Evolutionary conservation across 768 basidiomycete species (phyloP).

Genomic region (Zangia roseola): DNA sequence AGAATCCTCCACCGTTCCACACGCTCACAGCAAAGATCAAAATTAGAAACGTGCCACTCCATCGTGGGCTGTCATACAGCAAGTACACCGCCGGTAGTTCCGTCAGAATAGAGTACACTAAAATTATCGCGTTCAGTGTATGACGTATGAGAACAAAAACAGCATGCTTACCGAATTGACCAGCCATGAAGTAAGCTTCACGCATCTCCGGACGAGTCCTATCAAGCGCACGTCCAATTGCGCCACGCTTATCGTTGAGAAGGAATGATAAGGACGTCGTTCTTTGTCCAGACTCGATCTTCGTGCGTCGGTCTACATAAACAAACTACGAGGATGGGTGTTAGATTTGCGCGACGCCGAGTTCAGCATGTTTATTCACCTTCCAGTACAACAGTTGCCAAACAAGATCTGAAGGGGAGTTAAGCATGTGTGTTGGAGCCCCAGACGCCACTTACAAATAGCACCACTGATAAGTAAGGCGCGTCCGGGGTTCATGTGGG

Average conservation of each 20-base stretch:
- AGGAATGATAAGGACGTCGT: slow-evolving; percentile 89
- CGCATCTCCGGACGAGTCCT: slow-evolving; percentile 60
- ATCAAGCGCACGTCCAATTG: slow-evolving; percentile 72
- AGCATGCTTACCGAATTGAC: slow-evolving; percentile 65
- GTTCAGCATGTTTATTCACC: slow-evolving; percentile 36
- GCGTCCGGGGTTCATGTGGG: slow-evolving; percentile 63
- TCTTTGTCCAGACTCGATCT: slow-evolving; percentile 89
- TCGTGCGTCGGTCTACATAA: slow-evolving; percentile 80
- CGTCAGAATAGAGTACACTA: slow-evolving; percentile 83
- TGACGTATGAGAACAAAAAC: neutral
- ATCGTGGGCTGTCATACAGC: slow-evolving; percentile 75
- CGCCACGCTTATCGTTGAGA: slow-evolving; percentile 82
- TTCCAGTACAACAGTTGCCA: slow-evolving; percentile 98
- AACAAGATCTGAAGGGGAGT: slow-evolving; percentile 59
- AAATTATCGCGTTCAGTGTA: slow-evolving; percentile 5
- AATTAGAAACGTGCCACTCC: slow-evolving; percentile 77
- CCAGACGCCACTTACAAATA: slow-evolving; percentile 61
- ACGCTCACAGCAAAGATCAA: slow-evolving; percentile 82
- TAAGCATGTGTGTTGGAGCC: slow-evolving; percentile 7
- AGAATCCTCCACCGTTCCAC: slow-evolving; percentile 96
- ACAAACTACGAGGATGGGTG: slow-evolving; percentile 57
- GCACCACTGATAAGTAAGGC: slow-evolving; percentile 78
- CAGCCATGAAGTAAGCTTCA: slow-evolving; percentile 74
- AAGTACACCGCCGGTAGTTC: slow-evolving; percentile 83
- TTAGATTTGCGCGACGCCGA: neutral